Evolutionary conservation across 163 green algal species (phyloP), one percentile per base, ranked within the genome.

Genomic region (Chlamydomonas reinhardtii): DNA sequence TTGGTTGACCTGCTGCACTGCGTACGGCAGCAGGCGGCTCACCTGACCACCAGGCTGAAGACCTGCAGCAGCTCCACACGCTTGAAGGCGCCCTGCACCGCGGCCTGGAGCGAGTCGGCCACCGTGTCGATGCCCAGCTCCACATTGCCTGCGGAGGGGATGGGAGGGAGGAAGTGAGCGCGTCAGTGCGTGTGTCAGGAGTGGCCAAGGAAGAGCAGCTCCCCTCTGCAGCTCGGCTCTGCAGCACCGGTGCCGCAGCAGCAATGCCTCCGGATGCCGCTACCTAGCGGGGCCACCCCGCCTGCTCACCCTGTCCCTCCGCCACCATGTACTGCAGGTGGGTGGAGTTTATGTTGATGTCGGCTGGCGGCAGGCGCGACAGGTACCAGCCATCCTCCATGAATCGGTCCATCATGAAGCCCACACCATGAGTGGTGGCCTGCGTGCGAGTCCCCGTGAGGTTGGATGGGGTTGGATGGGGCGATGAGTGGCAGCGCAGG

Each of bases 321-420:
- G 34, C 4, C 79, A 72, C 72, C 11, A 85, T 77, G 68, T 78
- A 85, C 16, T 73, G 54, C 39, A 85, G 52, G 54, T 85, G 79
- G 14, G 48, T 72, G 69, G 62, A 78, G 69, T 85, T 78, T 34
- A 85, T 61, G 79, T 32, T 16, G 17, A 85, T 34, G 43, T 19
- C 11, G 4, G 32, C 17, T 8, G 54, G 32, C 34, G 68, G 68
- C 52, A 65, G 29, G 16, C 52, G 66, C 0, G 15, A 20, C n/a
- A 85, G 54, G 79, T 85, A 85, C 12, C 32, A 34, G 9, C 71
- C 34, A 29, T 85, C 79, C 68, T 85, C 79, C 29, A 64, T 59
- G 32, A 85, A 62, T 0, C 79, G 79, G 19, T 85, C 79, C 52
- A 85, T 25, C 79, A 85, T 78, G 52, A 77, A 73, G 24, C 24